Base-by-base conservation (phyloP, 345 rosid species). In the Conringia planisiliqua region DNA sequence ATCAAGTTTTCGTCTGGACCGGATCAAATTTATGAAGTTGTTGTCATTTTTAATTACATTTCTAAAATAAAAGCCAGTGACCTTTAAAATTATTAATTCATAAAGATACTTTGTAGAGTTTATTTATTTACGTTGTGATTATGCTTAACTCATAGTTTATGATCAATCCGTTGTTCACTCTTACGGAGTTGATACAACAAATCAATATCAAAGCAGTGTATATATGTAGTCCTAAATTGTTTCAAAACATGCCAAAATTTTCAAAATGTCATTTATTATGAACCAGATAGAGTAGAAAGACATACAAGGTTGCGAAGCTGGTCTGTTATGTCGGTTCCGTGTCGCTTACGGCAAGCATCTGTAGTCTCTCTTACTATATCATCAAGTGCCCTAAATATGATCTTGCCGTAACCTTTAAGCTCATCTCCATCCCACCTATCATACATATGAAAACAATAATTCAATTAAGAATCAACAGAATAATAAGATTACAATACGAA, bases 381-480 rank as follows among this genome's bases (percentile, higher is more conserved):
- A 43, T 81, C 87, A 24, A 90, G 90, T 51, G 82, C 91, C 65
- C 48, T 65, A 12, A 88, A 90, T 26, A 90, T 88, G 7, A 67
- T 78, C 71, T 78, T 66, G 3, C 90, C 32, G 11, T 82, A 79
- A 18, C 90, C 89, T 6, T 38, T 50, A 62, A 90, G 71, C 16
- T 82, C 87, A 38, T 47, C 51, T 44, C 59, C 82, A 68, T 88
- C 82, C 96, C 96, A 88, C 55, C 96, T 90, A 57, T 32, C 47
- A 64, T 36, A 8, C 5, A 39, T 18, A 17, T 7, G 65, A n/a
- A 20, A 12, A 75, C 17, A 74, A n/a, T 10, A 12, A 32, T 24
- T 16, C 7, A 55, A 56, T 66, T 7, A 66, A 74, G 40, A 56
- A 46, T 35, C 32, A 63, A 24, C 12, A 73, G 8, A 43, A 33